Conservation (phyloP, 169 alveolate genomes). For the Babesia sp. region DNA sequence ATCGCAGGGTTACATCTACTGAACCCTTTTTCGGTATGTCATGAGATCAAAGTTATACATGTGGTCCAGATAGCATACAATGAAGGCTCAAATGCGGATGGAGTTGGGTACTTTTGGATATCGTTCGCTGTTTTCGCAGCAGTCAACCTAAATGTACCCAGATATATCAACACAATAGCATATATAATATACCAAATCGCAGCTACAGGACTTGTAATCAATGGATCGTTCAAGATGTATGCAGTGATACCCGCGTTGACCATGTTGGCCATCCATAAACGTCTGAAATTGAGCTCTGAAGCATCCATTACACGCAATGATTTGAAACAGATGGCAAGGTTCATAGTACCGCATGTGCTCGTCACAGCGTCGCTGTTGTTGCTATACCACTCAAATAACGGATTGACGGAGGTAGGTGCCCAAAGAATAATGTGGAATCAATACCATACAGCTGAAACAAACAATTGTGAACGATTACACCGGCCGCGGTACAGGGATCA, state of each 20-base stretch:
- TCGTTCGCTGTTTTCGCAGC: conserved; percentile 20
- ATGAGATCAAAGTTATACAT: neutral
- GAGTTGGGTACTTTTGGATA: conserved; percentile 22
- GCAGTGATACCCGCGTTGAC: conserved; percentile 44
- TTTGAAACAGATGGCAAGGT: conserved; percentile 9
- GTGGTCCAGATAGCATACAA: conserved; percentile 14
- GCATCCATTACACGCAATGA: conserved; percentile 22
- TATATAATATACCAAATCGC: conserved; percentile 20
- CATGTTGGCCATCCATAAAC: conserved; percentile 9
- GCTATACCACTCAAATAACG: neutral
- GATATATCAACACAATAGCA: neutral
- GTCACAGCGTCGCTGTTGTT: conserved; percentile 15
- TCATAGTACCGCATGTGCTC: conserved; percentile 24
- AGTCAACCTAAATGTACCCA: neutral
- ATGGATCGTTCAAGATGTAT: conserved; percentile 34
- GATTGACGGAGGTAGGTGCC: conserved; percentile 16
- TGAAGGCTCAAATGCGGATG: conserved; percentile 17
- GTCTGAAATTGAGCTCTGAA: neutral
- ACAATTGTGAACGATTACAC: conserved; percentile 8
- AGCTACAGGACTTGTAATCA: conserved; percentile 18
- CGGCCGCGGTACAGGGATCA: conserved; percentile 42
- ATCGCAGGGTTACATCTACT: conserved; percentile 19
- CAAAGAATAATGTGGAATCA: neutral
- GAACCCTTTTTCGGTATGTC: conserved; percentile 31
- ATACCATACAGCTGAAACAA: neutral